Base-by-base conservation (phyloP, 2,329 filamentous ascomycete genomes). In the Cercospora brassicicola region DNA sequence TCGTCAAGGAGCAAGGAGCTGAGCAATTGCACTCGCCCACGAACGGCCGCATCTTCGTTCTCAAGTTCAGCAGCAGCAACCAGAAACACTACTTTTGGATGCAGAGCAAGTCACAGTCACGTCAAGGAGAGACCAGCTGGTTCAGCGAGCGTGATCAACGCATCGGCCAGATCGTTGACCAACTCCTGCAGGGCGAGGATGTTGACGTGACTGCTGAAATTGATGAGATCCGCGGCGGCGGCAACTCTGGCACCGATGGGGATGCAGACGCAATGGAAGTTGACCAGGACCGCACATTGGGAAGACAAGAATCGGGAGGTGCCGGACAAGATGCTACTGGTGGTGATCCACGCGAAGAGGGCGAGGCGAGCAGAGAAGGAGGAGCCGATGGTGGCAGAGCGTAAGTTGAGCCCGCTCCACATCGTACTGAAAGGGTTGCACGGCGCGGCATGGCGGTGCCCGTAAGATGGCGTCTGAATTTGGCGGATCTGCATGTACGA, bases 381-480 rank as follows among this genome's bases (percentile, higher is more conserved):
- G 95, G 96, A 79, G 93, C 93, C 75, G 95, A 98, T 82, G 95
- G 96, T 78, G 96, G 92, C 83, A 89, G 95, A 97, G 95, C 94
- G 95, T 99, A 98, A 94, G 96, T 99, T 62, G 33, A 57, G 51
- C 53, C 28, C 56, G 48, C 48, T 15, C 30, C 48, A 10, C 9
- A 42, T 18, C 4, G 26, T 33, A 23, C 11, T 55, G 20, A 26
- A 26, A 33, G 20, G 13, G 42, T 33, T 26, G 59, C 59, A 62
- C 26, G 42, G 59, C 28, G 26, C 42, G 59, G 42, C 31, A 57
- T 45, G 33, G 36, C 55, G 65, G 42, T 36, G 26, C 20, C 18
- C 33, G 60, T 18, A 64, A 20, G 11, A 26, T 56, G 64, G 45
- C 67, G 56, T 64, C 31, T 42, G 18, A 10, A 0, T 8, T 18